Evolutionary conservation across 371 early-diverging fungal genomes (phyloP).

Genomic region (Lichtheimia ornata): DNA sequence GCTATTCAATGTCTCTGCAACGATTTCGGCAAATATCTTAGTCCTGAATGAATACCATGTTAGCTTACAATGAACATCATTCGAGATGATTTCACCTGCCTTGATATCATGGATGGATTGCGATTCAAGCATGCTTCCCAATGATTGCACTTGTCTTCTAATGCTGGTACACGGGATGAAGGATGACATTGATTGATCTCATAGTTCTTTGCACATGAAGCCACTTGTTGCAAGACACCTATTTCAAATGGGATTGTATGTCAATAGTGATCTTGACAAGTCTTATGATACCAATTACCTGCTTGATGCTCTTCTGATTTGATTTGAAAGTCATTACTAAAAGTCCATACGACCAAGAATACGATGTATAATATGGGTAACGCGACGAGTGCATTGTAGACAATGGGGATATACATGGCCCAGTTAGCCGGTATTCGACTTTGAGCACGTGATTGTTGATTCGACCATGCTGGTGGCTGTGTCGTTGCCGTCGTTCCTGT

Average conservation of each 20-base stretch:
- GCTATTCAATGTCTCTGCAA: conserved; percentile 80
- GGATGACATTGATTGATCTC: conserved; percentile 75
- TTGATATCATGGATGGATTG: conserved; percentile 69
- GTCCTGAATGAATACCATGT: conserved; percentile 28
- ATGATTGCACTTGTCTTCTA: conserved; percentile 70
- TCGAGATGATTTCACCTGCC: conserved; percentile 24
- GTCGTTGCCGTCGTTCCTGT: neutral
- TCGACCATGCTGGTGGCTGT: too few species aligned
- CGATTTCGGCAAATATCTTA: conserved; percentile 76
- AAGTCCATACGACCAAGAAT: conserved; percentile 57
- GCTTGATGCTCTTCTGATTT: conserved; percentile 67
- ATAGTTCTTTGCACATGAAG: conserved; percentile 71
- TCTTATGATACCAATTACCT: conserved; percentile 25
- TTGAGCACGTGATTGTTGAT: too few species aligned
- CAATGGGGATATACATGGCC: conserved; percentile 45
- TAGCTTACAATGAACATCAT: neutral
- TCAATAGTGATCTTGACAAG: too few species aligned
- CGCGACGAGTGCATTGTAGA: conserved; percentile 63
- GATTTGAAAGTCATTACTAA: conserved; percentile 67
- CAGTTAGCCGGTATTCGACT: neutral
- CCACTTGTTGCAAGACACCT: conserved; percentile 13
- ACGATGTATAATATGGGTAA: conserved; percentile 54
- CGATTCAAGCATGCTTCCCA: conserved; percentile 85
- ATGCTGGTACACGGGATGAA: conserved; percentile 72
- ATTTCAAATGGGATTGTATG: neutral